Conservation (phyloP, 139 green algal species). For the Tetradesmus lagerheimii region DNA sequence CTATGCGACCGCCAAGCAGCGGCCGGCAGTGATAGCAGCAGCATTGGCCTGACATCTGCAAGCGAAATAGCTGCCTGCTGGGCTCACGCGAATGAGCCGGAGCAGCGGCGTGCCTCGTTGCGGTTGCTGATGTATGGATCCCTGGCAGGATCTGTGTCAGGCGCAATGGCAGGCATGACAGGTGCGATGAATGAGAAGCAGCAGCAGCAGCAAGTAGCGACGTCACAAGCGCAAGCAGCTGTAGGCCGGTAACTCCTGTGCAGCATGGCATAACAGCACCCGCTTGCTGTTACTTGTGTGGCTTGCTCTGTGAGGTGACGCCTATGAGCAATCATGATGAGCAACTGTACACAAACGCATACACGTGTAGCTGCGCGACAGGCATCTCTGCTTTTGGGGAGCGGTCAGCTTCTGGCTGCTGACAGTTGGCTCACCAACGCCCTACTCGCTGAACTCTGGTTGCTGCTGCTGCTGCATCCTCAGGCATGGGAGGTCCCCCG, state of each 20-base stretch:
- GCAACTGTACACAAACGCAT: background rate
- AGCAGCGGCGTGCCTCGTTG: background rate
- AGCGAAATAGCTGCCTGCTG: background rate
- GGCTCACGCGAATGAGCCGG: background rate
- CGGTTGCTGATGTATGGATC: conserved; percentile 17
- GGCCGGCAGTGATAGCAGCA: background rate
- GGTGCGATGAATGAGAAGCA: background rate
- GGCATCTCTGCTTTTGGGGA: background rate
- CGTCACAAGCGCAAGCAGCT: background rate
- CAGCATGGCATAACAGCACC: background rate
- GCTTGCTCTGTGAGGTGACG: background rate
- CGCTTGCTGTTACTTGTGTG: background rate
- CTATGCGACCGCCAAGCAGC: background rate
- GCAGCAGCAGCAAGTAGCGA: background rate
- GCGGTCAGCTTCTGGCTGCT: no score
- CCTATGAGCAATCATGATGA: background rate
- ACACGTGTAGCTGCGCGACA: background rate
- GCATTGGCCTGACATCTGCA: background rate
- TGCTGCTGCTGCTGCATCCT: background rate
- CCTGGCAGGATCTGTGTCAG: conserved; percentile 24
- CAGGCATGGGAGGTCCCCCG: conserved; percentile 54
- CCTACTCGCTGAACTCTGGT: background rate
- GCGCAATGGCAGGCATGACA: conserved; percentile 42
- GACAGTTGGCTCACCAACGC: no score
- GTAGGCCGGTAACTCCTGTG: background rate